phyloP scores from a whole-genome alignment of 495 filamentous ascomycete species.

The Hyaloscypha variabilis region DNA sequence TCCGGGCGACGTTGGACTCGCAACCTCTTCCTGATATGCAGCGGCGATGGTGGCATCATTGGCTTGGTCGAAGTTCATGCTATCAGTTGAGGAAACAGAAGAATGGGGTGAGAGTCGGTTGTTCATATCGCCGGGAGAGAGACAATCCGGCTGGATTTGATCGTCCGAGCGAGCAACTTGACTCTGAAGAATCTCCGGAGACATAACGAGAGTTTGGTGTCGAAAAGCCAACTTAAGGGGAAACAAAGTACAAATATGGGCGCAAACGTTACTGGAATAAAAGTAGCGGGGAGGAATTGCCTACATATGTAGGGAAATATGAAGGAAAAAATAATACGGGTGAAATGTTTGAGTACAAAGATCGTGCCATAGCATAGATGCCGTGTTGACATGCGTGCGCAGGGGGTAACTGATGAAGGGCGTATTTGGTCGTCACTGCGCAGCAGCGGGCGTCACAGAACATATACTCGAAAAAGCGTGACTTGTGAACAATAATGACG shows the following conservation, averaged over 20 bases:
- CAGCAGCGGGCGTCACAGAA: conserved; percentile 26
- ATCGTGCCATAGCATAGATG: conserved; percentile 1
- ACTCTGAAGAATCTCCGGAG: not conserved
- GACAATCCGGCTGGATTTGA: not conserved
- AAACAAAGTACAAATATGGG: not conserved
- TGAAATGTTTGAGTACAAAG: not conserved
- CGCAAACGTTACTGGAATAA: not conserved
- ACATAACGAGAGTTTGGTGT: conserved; percentile 1
- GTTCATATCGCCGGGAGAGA: not conserved
- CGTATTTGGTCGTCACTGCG: conserved; percentile 16
- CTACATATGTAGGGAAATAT: not conserved
- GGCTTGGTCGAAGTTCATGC: not conserved
- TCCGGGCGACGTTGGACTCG: conserved; percentile 12
- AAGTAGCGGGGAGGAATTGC: not conserved
- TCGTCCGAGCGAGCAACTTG: not conserved
- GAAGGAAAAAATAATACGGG: not conserved
- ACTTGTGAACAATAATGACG: not conserved
- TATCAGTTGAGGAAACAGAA: not conserved
- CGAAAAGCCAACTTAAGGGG: not conserved
- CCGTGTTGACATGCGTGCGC: not conserved
- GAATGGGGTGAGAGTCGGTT: not conserved
- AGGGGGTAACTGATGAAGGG: conserved; percentile 19
- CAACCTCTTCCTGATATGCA: conserved; percentile 3
- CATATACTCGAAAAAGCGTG: conserved; percentile 13
- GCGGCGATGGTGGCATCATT: not conserved